Conservation (phyloP, 306 rosid genomes). For the Quercus engelmannii region DNA sequence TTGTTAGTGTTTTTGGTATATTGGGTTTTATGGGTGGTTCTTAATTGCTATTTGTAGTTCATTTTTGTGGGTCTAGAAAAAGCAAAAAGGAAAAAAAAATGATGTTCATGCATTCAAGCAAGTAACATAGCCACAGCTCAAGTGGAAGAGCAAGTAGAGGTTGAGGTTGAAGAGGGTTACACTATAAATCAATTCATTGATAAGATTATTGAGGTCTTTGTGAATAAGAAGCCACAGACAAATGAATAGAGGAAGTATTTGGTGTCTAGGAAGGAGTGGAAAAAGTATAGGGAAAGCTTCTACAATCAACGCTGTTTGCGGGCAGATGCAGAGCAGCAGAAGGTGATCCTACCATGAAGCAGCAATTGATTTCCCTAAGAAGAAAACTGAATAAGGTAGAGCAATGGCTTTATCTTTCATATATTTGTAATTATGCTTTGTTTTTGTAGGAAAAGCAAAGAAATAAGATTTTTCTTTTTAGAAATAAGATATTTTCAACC, state of each 20-base stretch:
- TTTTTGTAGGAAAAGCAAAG: conserved; percentile 9
- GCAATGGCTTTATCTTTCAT: not conserved
- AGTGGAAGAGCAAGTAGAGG: conserved; percentile 58
- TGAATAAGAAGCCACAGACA: conserved; percentile 75
- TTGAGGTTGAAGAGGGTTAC: conserved; percentile 71
- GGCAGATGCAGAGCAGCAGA: conserved; percentile 42
- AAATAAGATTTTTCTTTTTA: not conserved
- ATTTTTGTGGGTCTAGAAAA: conserved; percentile 12
- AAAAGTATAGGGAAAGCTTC: conserved; percentile 69
- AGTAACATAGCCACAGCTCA: conserved; percentile 35
- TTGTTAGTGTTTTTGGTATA: not conserved
- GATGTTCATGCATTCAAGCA: conserved; percentile 47
- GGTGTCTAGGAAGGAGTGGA: conserved; percentile 90
- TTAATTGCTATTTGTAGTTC: not conserved
- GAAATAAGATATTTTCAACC: not conserved
- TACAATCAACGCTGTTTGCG: conserved; percentile 58
- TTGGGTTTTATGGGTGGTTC: conserved; percentile 4
- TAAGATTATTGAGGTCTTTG: conserved; percentile 73
- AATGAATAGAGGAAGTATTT: conserved; percentile 79
- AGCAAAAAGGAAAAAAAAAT: not conserved
- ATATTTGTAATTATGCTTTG: not conserved
- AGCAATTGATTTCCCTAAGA: conserved; percentile 49
- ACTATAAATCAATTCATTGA: conserved; percentile 78
- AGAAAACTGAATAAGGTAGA: conserved; percentile 80
- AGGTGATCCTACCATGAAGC: conserved; percentile 51